Evolutionary conservation across 176 grass and related monocot species (phyloP).

Genomic region (Cenchrus purpureus): DNA sequence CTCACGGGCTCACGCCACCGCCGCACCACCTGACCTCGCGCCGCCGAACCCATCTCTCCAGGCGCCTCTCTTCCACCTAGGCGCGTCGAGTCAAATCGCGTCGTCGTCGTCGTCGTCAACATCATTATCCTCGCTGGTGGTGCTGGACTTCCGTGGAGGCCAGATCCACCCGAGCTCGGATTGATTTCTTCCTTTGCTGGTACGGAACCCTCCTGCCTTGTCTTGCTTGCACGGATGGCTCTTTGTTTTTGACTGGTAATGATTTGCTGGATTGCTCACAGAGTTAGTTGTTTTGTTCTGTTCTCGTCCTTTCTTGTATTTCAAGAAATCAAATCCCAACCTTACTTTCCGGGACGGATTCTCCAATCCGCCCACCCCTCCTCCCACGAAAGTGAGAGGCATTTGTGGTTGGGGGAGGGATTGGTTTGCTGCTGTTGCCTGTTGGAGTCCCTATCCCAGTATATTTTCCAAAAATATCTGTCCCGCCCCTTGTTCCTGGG

Average conservation of each 20-base stretch:
- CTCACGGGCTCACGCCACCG: background rate
- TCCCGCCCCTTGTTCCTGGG: background rate
- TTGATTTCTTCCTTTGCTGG: constrained; percentile 16
- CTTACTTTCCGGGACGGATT: background rate
- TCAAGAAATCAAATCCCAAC: background rate
- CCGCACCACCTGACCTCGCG: background rate
- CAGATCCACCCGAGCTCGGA: background rate
- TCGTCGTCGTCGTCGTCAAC: background rate
- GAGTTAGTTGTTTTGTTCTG: background rate
- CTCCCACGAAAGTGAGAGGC: no score
- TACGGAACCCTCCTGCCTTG: background rate
- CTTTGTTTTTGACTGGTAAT: background rate
- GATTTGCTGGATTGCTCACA: background rate
- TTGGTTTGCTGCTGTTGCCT: background rate
- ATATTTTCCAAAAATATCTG: background rate
- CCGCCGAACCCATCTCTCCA: background rate
- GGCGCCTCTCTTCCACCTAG: background rate
- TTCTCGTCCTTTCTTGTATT: background rate
- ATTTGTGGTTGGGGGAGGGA: background rate
- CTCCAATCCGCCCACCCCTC: background rate
- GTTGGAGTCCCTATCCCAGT: background rate
- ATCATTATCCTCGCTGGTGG: background rate
- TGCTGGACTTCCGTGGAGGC: background rate
- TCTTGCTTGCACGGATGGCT: background rate
- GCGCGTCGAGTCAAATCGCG: background rate